Percentiles rank a stretch among this genome's conserved stretches.
Evolutionary conservation across 306 rosid species (phyloP).

Genomic region (Medicago ruthenica): DNA sequence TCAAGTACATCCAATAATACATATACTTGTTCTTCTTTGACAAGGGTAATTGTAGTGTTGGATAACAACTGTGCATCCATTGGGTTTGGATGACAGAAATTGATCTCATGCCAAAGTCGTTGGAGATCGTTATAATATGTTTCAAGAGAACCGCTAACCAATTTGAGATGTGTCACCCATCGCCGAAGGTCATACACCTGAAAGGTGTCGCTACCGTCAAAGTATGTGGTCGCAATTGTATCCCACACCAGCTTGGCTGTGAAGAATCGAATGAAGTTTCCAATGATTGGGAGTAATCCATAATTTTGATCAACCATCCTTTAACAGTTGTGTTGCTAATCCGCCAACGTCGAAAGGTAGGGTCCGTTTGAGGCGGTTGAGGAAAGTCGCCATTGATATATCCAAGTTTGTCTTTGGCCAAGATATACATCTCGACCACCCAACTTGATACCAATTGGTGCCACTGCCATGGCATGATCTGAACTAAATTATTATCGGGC

Average conservation of each 20-base stretch:
- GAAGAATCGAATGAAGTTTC: too few relatives aligned
- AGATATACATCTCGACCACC: background rate
- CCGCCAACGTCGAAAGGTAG: background rate
- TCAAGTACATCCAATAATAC: background rate
- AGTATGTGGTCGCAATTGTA: too few relatives aligned
- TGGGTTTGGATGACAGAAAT: background rate
- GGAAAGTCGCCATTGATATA: background rate
- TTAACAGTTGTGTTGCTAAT: background rate
- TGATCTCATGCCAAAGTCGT: background rate
- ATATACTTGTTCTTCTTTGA: background rate
- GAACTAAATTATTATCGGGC: too few relatives aligned
- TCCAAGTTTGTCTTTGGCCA: background rate
- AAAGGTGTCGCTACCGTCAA: too few relatives aligned
- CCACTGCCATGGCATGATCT: too few relatives aligned
- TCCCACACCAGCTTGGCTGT: too few relatives aligned
- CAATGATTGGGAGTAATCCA: too few relatives aligned
- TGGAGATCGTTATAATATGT: background rate
- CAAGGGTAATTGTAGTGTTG: background rate
- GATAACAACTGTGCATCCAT: background rate
- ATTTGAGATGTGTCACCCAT: background rate
- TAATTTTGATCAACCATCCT: too few relatives aligned
- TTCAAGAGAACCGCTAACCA: background rate
- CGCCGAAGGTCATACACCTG: too few relatives aligned
- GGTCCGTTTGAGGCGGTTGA: background rate
- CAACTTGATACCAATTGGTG: too few relatives aligned